Conservation (phyloP, 306 rosid species). For the Senna tora region DNA sequence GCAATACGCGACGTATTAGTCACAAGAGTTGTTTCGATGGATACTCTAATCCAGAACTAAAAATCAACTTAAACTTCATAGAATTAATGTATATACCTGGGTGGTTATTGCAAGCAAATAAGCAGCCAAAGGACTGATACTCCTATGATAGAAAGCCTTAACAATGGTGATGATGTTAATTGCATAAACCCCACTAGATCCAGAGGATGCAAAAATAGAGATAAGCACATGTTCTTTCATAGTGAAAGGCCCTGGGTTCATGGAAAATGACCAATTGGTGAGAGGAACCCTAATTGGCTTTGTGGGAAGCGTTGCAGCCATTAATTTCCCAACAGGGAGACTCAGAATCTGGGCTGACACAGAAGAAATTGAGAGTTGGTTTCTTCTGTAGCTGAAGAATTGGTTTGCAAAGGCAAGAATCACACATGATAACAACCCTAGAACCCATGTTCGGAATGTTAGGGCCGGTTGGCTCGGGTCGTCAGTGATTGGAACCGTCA, state of each 20-base stretch:
- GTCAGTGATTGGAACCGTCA: slow-evolving; percentile 70
- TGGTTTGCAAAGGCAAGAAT: slow-evolving; percentile 77
- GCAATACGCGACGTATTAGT: no score
- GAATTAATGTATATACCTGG: slow-evolving; percentile 62
- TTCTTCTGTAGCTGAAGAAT: slow-evolving; percentile 69
- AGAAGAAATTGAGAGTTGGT: slow-evolving; percentile 54
- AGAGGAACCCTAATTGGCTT: slow-evolving; percentile 42
- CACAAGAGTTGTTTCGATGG: no score
- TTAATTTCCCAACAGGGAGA: slow-evolving; percentile 77
- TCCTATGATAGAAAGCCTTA: slow-evolving; percentile 76
- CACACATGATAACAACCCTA: slow-evolving; percentile 64
- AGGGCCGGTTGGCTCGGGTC: slow-evolving; percentile 68
- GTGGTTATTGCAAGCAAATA: slow-evolving; percentile 70
- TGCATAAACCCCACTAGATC: slow-evolving; percentile 72
- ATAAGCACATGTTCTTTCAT: slow-evolving; percentile 85
- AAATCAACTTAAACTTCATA: no score
- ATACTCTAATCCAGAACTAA: no score
- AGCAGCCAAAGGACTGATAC: slow-evolving; percentile 64
- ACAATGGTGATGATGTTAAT: slow-evolving; percentile 75
- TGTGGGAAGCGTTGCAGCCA: slow-evolving; percentile 77
- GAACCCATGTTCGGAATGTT: slow-evolving; percentile 87
- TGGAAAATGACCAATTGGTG: slow-evolving; percentile 58
- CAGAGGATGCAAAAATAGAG: slow-evolving; percentile 78
- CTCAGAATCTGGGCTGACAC: slow-evolving; percentile 75
- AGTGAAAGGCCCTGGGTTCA: slow-evolving; percentile 86